These are phyloP conservation scores for Trichoderma arundinaceum DNA, from an alignment of 2,329 filamentous ascomycete species.

Conservation along the genomic window DNA sequence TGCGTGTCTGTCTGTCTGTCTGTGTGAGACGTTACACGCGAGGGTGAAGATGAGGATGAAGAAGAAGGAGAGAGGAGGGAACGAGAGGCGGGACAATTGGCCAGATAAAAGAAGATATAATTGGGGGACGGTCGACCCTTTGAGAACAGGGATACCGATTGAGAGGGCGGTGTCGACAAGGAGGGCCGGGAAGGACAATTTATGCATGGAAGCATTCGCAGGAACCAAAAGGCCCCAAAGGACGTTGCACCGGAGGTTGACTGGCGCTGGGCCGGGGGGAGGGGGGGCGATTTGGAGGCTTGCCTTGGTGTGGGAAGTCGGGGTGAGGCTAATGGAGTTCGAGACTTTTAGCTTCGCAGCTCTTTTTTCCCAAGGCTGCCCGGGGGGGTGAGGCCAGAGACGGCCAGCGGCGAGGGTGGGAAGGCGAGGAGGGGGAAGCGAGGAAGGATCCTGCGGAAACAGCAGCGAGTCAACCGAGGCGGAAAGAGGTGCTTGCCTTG, in stretches of 20 bases:
- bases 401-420: constrained; percentile 1
- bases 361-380: constrained; percentile 10
- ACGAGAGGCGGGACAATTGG: constrained; percentile 10
- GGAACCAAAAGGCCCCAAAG: constrained; percentile 28
- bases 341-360: constrained; percentile 30
- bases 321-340: constrained; percentile 30
- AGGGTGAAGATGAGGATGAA: neutral
- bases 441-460: constrained; percentile 9
- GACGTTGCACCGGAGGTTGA: constrained; percentile 30
- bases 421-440: constrained; percentile 3
- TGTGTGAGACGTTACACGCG: constrained; percentile 34
- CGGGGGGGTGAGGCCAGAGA: constrained; percentile 24
- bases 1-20: constrained; percentile 18
- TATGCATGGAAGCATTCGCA: constrained; percentile 32
- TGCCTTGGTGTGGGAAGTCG: constrained; percentile 22
- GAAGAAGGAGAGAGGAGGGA: constrained; percentile 4
- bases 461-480: constrained; percentile 18
- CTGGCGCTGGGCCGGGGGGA: constrained; percentile 21
- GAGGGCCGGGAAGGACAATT: constrained; percentile 27
- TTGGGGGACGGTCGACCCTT: constrained; percentile 26
- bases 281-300: constrained; percentile 27
- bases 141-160: constrained; percentile 28
- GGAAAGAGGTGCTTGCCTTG: constrained; percentile 2
- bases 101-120: constrained; percentile 14
- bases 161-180: constrained; percentile 27